Evolutionary conservation across 2,329 filamentous ascomycete genomes (phyloP), one percentile per base, ranked within the genome.

Genomic region (Trichoderma sp.): DNA sequence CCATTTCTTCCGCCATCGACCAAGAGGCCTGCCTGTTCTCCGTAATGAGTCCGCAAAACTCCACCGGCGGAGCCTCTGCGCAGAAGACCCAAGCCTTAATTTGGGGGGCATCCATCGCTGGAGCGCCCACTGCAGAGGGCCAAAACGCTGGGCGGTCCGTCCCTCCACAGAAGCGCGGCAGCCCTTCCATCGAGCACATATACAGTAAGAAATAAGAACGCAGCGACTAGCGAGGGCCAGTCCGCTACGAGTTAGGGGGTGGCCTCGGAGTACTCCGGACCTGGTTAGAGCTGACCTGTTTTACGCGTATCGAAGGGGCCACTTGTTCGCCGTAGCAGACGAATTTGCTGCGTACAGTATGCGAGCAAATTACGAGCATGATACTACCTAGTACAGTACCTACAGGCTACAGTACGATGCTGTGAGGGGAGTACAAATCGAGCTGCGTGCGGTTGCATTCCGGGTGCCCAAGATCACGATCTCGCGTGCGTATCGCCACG

Each of bases 21-120:
- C 30, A 58, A 37, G 24, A 58, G 21, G 34, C 2, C 46, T 49
- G 46, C 46, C 11, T 49, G 46, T 49, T 24, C 34, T 66, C 63
- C 63, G 63, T 66, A 66, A 37, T 37, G 52, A 8, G 51, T 58
- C 63, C 63, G 61, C 61, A 65, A 39, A 63, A 55, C 61, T 65
- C 61, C 61, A 65, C 61, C 51, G 11, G 61, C 51, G 34, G 32
- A 51, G 46, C 21, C 56, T 8, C 26, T n/a, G 18, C 39, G 56
- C 56, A 59, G 56, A 28, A 24, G 24, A 52, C 18, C n/a, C 60
- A 52, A 49, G 60, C 60, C 60, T 64, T 64, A 64, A 64, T 64
- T 39, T 39, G 30, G 21, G 34, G 21, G 39, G 39, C 39, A 18
- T n/a, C 39, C 39, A 18, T 37, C 32, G 32, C 30, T 24, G 55